A percentile compares a stretch with the other conserved stretches of the same genome.
Evolutionary conservation across 1,284 basidiomycete genomes (phyloP).

Genomic region (Phellinidium pouzarii): DNA sequence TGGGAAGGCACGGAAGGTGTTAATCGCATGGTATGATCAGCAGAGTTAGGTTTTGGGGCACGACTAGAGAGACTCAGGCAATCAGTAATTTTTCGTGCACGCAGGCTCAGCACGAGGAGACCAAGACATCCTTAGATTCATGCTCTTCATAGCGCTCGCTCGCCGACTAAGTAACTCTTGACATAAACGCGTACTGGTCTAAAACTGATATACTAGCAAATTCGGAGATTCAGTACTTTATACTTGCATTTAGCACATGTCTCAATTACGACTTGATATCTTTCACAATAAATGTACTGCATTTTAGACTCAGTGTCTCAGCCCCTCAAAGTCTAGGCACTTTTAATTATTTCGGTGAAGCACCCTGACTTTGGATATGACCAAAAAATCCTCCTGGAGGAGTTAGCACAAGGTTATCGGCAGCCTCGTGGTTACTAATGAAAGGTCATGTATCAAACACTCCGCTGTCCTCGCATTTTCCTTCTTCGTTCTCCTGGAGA

Average conservation of each 20-base stretch:
- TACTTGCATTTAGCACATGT: neutral
- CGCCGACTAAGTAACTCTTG: neutral
- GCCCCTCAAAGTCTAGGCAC: neutral
- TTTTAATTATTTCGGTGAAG: neutral
- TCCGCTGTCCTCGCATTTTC: no score
- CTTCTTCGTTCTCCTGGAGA: no score
- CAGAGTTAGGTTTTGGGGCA: conserved; percentile 12
- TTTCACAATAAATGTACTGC: neutral
- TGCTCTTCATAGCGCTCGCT: neutral
- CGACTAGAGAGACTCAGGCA: conserved; percentile 1
- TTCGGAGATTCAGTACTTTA: neutral
- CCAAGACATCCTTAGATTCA: neutral
- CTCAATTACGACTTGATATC: neutral
- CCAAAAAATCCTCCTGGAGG: neutral
- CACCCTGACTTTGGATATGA: neutral
- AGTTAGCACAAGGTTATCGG: no score
- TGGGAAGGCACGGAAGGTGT: neutral
- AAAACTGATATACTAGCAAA: neutral
- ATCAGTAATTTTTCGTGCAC: neutral
- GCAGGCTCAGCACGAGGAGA: neutral
- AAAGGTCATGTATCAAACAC: no score
- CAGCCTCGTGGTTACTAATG: no score
- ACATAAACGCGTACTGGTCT: neutral
- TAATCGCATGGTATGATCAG: neutral
- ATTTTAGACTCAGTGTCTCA: neutral